A percentile compares a stretch with the other conserved stretches of the same genome.
Conservation (phyloP, 1,284 basidiomycete genomes). For the Ustilago nuda region DNA sequence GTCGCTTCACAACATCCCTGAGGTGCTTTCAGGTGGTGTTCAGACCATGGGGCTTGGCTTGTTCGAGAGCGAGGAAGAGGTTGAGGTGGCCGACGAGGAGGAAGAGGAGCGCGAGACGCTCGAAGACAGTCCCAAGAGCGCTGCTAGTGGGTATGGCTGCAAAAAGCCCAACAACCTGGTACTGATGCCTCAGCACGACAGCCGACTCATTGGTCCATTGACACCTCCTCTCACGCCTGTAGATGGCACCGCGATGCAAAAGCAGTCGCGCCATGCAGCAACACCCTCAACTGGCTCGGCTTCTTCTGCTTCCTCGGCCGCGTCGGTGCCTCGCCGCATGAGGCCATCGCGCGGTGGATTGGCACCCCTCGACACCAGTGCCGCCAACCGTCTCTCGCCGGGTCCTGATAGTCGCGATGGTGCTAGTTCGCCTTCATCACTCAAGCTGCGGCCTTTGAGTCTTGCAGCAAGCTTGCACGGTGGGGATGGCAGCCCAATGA, state of each 20-base stretch:
- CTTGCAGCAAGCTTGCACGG: constrained; percentile 36
- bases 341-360: constrained; percentile 21
- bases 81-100: constrained; percentile 9
- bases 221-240: constrained; percentile 47
- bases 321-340: constrained; percentile 26
- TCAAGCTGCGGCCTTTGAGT: constrained; percentile 44
- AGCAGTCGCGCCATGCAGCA: constrained; percentile 35
- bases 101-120: constrained; percentile 31
- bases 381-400: constrained; percentile 40
- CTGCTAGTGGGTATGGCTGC: neutral
- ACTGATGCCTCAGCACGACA: constrained; percentile 31
- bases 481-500: constrained; percentile 41
- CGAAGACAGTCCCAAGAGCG: constrained; percentile 25
- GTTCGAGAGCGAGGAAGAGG: constrained; percentile 46
- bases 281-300: constrained; percentile 38
- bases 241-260: constrained; percentile 20
- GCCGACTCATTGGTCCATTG: constrained; percentile 26
- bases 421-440: constrained; percentile 36
- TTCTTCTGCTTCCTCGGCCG: constrained; percentile 25
- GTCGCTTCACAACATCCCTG: constrained; percentile 46
- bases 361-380: constrained; percentile 33
- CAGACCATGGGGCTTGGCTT: constrained; percentile 43
- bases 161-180: constrained; percentile 33
- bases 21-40: constrained; percentile 29
- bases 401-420: constrained; percentile 18